Percentiles rank a stretch among this genome's conserved stretches.
Conservation (phyloP, 225 moss, liverwort and hornwort genomes). For the Bryum argenteum region DNA sequence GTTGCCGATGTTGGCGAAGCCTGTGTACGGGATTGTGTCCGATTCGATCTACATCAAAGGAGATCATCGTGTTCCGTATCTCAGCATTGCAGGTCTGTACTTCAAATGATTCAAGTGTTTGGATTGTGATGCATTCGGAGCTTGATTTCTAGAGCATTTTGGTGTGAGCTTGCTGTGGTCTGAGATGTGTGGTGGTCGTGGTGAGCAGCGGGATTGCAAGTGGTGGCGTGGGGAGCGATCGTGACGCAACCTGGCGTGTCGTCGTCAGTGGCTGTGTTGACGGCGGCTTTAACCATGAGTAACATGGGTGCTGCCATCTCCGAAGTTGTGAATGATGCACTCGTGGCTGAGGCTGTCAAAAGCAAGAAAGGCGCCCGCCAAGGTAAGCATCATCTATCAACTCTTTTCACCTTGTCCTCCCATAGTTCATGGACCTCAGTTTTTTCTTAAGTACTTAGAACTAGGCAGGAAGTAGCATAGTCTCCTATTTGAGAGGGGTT, state of each 20-base stretch:
- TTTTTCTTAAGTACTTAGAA: too few relatives aligned
- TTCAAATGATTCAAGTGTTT: too few relatives aligned
- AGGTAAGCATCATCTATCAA: constrained; percentile 44
- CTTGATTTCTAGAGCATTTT: too few relatives aligned
- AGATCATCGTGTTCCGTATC: constrained; percentile 80
- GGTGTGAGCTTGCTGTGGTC: too few relatives aligned
- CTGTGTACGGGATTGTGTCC: constrained; percentile 78
- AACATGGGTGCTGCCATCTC: constrained; percentile 88
- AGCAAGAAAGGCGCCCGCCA: constrained; percentile 59
- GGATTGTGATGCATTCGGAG: too few relatives aligned
- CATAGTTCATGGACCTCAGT: background rate
- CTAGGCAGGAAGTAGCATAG: too few relatives aligned
- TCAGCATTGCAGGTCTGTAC: constrained; percentile 64
- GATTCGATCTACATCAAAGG: constrained; percentile 80
- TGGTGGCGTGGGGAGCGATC: constrained; percentile 78
- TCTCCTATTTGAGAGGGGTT: background rate
- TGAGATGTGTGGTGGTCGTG: background rate
- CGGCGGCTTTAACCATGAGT: constrained; percentile 71
- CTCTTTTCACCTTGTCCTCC: background rate
- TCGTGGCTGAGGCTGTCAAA: constrained; percentile 80
- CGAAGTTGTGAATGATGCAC: constrained; percentile 88
- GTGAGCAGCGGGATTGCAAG: constrained; percentile 68
- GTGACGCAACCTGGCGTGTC: constrained; percentile 67
- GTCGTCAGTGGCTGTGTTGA: constrained; percentile 62
- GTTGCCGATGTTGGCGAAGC: constrained; percentile 85